Evolutionary conservation across 2,329 filamentous ascomycete genomes (phyloP), one percentile per base, ranked within the genome.

Genomic region (Epichloe bromicola): DNA sequence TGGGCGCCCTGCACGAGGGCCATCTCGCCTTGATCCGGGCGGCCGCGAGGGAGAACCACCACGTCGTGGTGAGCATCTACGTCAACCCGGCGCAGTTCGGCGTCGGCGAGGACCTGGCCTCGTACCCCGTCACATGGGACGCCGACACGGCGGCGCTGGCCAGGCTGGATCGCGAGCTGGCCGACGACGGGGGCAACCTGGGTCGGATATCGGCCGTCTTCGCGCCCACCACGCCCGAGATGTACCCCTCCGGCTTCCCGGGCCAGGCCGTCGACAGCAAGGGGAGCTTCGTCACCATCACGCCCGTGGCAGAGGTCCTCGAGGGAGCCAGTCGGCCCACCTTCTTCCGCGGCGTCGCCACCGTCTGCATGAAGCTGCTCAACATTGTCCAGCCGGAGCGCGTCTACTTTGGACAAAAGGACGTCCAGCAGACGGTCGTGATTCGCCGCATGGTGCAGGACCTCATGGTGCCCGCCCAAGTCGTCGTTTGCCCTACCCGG

Each of bases 1-100:
- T 98, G 93, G 93, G 93, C 55, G 93, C 93, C 47, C 77, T 98
- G n/a, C 93, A 98, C 67, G 79, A 82, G 51, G 93, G 93, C 40
- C 93, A 98, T 69, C 70, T 95, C 48, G 86, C 86, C 3, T 78
- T 98, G 20, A 85, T 95, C 61, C 85, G 88, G 53, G 79, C 83
- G 59, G 93, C 93, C 3, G 90, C 90, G 1, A 73, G 75, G 46
- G 88, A 95, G 60, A 93, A 89, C 69, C 85, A 86, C 57, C 79
- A 89, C 59, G 86, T 97, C 51, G 83, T 96, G 55, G 86, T 98
- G 51, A 89, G 85, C 63, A 84, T 97, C 59, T 98, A 91, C 67
- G 86, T 98, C 62, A 98, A 98, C 67, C 93, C 93, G 4, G 93
- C 93, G 1, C 93, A 98, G 68, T 98, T 98, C 64, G 91, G 91